Evolutionary conservation across 2,329 filamentous ascomycete genomes (phyloP).

Genomic region (Dissoconium aciculare): DNA sequence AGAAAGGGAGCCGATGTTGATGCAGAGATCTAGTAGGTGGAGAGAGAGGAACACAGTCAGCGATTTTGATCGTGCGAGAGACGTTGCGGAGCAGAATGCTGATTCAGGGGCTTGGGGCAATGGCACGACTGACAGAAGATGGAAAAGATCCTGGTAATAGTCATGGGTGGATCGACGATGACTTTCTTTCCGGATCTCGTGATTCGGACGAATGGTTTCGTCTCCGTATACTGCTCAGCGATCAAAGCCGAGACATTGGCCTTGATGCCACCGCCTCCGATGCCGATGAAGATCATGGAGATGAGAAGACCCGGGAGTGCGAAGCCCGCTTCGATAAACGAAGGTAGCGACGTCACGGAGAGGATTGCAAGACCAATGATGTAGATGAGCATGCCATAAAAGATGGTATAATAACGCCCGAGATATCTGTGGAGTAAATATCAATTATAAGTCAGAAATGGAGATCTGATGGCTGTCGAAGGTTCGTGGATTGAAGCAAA

Average conservation of each 20-base stretch:
- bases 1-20: slow-evolving; percentile 55
- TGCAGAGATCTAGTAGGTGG: slow-evolving; percentile 30
- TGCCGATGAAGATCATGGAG: slow-evolving; percentile 50
- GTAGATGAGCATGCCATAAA: slow-evolving; percentile 47
- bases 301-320: slow-evolving; percentile 48
- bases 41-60: background rate
- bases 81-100: too few relatives aligned
- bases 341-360: slow-evolving; percentile 47
- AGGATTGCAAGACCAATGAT: slow-evolving; percentile 52
- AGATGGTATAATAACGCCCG: slow-evolving; percentile 55
- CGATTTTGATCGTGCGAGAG: background rate
- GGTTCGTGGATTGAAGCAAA: too few relatives aligned
- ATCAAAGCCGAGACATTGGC: slow-evolving; percentile 47
- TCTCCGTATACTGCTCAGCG: slow-evolving; percentile 30
- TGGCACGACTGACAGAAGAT: slow-evolving; percentile 47
- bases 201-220: slow-evolving; percentile 24
- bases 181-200: slow-evolving; percentile 29
- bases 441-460: slow-evolving; percentile 28
- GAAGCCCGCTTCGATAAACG: slow-evolving; percentile 43
- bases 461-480: too few relatives aligned
- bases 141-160: slow-evolving; percentile 35
- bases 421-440: slow-evolving; percentile 48
- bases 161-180: slow-evolving; percentile 32
- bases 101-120: background rate
- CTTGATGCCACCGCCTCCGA: slow-evolving; percentile 68